Evolutionary conservation across 805 yeast genomes (phyloP), one percentile per base, ranked within the genome.

Genomic region (Kazachstania martiniae): DNA sequence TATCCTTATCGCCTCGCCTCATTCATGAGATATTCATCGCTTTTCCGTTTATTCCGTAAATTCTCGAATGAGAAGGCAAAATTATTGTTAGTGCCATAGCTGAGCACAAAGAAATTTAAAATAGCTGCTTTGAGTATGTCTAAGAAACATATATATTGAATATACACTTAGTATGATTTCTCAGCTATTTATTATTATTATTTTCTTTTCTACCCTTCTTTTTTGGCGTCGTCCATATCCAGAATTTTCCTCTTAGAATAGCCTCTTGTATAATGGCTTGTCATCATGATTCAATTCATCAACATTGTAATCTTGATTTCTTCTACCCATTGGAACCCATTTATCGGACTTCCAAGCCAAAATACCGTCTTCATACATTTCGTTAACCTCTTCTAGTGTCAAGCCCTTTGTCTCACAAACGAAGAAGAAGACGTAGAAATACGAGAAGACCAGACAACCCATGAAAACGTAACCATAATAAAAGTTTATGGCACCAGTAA

Each of bases 341-440:
- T 47, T 47, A 18, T 61, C 40, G 12, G 77, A 72, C 32, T 52
- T 44, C 66, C 67, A 62, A 24, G 67, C 59, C 35, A 48, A 43
- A 28, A 53, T 53, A 39, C 54, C 58, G 25, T 56, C 46, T 26
- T 65, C 47, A 46, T 59, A 65, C 58, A 74, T 56, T 51, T 68
- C 76, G 55, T 81, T 85, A 43, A 81, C 80, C 58, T 81, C 83
- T 59, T 81, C 91, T 56, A 82, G 68, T 28, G 80, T 68, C 46
- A 80, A 70, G 38, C 89, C 89, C 62, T 70, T 73, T 34, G 91
- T 82, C 58, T 79, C 86, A 47, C 73, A 73, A 40, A 82, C 72
- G 44, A 66, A 67, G 65, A 80, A 72, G 65, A 65, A 72, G 33
- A 79, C 78, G 56, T 76, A 82, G 53, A 76, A 61, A 50, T 77